phyloP scores from a whole-genome alignment of 1,284 basidiomycete genomes.

The Pseudozyma sp. region DNA sequence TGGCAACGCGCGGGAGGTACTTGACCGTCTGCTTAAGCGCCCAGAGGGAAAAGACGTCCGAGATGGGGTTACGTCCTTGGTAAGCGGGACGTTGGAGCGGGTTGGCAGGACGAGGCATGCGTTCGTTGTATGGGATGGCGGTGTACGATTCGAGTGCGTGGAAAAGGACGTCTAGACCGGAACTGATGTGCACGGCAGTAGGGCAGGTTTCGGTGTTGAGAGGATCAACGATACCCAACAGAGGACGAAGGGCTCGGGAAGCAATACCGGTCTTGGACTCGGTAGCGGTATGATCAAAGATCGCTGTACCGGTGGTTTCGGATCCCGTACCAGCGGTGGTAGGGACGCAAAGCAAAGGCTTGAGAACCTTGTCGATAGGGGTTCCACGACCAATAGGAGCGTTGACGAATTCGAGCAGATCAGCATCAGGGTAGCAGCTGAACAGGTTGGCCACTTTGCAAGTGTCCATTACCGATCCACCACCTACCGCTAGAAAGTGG shows the following conservation, averaged over 20 bases:
- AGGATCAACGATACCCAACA: conserved; percentile 86
- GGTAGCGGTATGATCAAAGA: conserved; percentile 80
- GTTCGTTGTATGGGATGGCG: conserved; percentile 77
- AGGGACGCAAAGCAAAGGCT: conserved; percentile 90
- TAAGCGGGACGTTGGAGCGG: conserved; percentile 90
- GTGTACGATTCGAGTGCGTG: conserved; percentile 84
- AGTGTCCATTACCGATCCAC: conserved; percentile 95
- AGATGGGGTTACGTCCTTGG: conserved; percentile 93
- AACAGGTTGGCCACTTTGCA: conserved; percentile 90
- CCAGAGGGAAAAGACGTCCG: conserved; percentile 96
- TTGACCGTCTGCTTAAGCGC: conserved; percentile 90
- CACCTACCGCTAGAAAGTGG: conserved; percentile 82
- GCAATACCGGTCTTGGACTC: conserved; percentile 96
- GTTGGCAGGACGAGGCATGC: conserved; percentile 87
- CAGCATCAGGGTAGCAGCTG: conserved; percentile 82
- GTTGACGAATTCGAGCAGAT: conserved; percentile 92
- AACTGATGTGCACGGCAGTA: conserved; percentile 83
- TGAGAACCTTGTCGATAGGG: conserved; percentile 80
- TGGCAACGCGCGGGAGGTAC: conserved; percentile 87
- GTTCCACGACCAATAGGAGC: conserved; percentile 93
- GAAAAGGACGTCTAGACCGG: conserved; percentile 90
- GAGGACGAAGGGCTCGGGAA: conserved; percentile 87
- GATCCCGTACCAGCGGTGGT: conserved; percentile 92
- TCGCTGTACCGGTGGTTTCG: conserved; percentile 95
- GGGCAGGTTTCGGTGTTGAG: conserved; percentile 82